Evolutionary conservation across 148 eudicot species (phyloP).

Genomic region (Spergularia bocconei): DNA sequence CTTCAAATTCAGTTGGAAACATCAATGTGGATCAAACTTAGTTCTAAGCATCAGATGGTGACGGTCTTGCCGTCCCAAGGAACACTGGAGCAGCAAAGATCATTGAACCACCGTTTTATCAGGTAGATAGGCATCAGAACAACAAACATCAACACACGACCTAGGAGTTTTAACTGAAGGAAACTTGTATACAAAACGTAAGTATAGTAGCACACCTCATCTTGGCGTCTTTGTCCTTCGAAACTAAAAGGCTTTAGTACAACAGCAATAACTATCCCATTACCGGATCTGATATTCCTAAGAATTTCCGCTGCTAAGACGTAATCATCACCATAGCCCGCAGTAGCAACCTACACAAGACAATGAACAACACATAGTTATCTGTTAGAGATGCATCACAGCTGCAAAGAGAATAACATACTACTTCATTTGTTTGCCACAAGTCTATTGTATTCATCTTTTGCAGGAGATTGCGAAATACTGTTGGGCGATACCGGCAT

Average conservation of each 20-base stretch:
- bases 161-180: not conserved
- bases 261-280: slow-evolving; percentile 59
- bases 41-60: not conserved
- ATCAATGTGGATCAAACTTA: not conserved
- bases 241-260: slow-evolving; percentile 87
- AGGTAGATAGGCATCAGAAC: not conserved
- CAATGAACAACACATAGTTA: slow-evolving; percentile 4
- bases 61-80: not conserved
- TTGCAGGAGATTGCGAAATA: not conserved
- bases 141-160: not conserved
- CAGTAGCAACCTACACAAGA: slow-evolving; percentile 72
- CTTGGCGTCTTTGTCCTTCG: slow-evolving; percentile 91
- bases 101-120: not conserved
- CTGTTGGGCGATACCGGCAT: not conserved
- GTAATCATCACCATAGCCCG: slow-evolving; percentile 78
- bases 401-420: not conserved
- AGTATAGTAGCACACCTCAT: slow-evolving; percentile 50
- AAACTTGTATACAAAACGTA: not conserved
- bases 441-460: not conserved
- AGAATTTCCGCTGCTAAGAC: slow-evolving; percentile 55
- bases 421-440: not conserved
- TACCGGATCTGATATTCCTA: slow-evolving; percentile 42
- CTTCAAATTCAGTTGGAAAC: not conserved
- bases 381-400: slow-evolving; percentile 1
- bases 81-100: not conserved